Base-by-base conservation (phyloP, 306 rosid genomes). In the Lathyrus oleraceus region DNA sequence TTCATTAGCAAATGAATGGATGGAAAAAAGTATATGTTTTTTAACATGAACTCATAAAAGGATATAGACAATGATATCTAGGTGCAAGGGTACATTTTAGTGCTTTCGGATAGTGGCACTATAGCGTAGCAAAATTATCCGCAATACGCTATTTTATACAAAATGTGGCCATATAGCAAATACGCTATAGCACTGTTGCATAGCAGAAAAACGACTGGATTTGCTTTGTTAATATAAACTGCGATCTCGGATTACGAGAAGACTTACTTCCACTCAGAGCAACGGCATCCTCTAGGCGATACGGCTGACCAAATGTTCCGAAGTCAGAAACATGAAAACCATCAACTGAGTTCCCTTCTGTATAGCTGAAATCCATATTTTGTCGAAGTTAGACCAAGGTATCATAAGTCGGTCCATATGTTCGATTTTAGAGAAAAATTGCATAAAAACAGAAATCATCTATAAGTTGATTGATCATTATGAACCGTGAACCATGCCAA, bases 221-320 rank as follows among this genome's bases (percentile, higher is more conserved):
- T 48, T 23, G 38, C 61, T 48, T 72, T 17, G 27, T 32, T 57
- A 70, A 77, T 40, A 23, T 60, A 78, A 66, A 62, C 27, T 48
- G 44, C 32, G 4, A 69, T 59, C 43, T 57, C 13, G 11, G 21
- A 51, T 43, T 40, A 57, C 45, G 63, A n/a, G 48, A 63, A 64
- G 45, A 67, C 84, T 81, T 81, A 84, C 88, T 78, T 84, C 69
- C 75, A 78, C 80, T 72, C 67, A 72, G 73, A 54, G 67, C 76
- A 64, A 66, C 73, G 53, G 85, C 70, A 39, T 72, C 79, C 68
- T 53, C 82, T 72, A 76, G 2, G 47, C 67, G 70, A 72, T 68
- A 71, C 71, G 79, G 58, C 40, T 84, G 88, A 38, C 67, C 86
- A 75, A 81, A 78, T 61, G 73, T 75, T 71, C 82, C 82, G 59